These are phyloP conservation scores for Cladorrhinum sp. DNA, from an alignment of 2,329 filamentous ascomycete genomes.

Conservation along the genomic window DNA sequence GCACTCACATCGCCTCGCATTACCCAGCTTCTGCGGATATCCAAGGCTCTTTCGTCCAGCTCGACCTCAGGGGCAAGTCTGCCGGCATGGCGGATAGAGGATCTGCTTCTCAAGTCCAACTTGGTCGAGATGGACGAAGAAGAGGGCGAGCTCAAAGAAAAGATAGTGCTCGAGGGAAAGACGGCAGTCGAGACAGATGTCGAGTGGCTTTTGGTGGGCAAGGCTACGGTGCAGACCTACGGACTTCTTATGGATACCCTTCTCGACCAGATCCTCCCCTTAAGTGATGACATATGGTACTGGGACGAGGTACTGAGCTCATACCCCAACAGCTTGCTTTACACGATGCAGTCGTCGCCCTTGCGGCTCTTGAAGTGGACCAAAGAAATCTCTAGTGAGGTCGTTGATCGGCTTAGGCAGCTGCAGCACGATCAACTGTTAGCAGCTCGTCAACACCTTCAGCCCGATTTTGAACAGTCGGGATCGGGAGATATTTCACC, in stretches of 20 bases:
- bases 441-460: constrained; percentile 2
- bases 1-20: constrained; percentile 53
- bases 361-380: constrained; percentile 69
- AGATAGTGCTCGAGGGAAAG: constrained; percentile 32
- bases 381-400: constrained; percentile 66
- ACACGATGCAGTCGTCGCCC: constrained; percentile 83
- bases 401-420: constrained; percentile 42
- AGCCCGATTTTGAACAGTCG: neutral
- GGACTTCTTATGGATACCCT: constrained; percentile 74
- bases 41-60: constrained; percentile 68
- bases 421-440: constrained; percentile 19
- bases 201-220: constrained; percentile 87
- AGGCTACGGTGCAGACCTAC: constrained; percentile 88
- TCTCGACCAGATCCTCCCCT: constrained; percentile 75
- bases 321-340: constrained; percentile 73
- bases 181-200: constrained; percentile 66
- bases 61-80: constrained; percentile 62
- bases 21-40: constrained; percentile 62
- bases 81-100: constrained; percentile 56
- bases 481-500: constrained; percentile 22
- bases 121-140: constrained; percentile 38
- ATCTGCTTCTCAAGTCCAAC: constrained; percentile 61
- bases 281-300: constrained; percentile 89
- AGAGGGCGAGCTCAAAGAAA: constrained; percentile 29
- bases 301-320: constrained; percentile 88